Base-by-base conservation (phyloP, 192 early-diverging fungal species). In the Entophlyctis helioformis region DNA sequence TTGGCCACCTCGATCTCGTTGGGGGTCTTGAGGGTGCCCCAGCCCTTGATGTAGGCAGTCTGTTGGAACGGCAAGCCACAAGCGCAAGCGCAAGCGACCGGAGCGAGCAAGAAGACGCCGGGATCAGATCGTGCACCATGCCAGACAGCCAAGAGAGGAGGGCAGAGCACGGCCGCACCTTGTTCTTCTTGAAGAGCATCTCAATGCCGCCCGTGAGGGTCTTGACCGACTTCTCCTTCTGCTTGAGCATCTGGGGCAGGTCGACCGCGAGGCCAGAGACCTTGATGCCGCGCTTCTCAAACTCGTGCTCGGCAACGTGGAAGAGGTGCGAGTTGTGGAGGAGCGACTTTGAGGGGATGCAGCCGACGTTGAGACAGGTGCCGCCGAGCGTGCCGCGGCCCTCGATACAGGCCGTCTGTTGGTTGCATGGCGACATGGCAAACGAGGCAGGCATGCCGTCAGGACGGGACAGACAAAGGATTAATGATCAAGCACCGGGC, bases 321-420 rank as follows among this genome's bases (percentile, higher is more conserved):
- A 84, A 93, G 43, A 95, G 72, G 76, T 98, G 91, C 29, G 95
- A 91, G 80, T 98, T 96, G 82, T 98, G 81, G 54, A 98, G 78
- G 61, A 98, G 82, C 37, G 95, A 89, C 74, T 98, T 98, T 46
- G 95, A 98, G 34, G 95, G 95, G 66, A 98, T 98, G 75, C 93
- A 98, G 28, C 96, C 96, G 39, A 96, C 91, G 62, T 98, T 98
- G 59, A 98, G 72, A 66, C 96, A 98, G 27, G 96, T 98, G 37
- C 96, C 96, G 39, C 96, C 96, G 15, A 98, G 77, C 22, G 86
- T 50, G 21, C 91, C 92, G 50, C 93, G 89, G 65, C 85, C 89
- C 74, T 98, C 95, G 44, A 98, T 77, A 61, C 90, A 94, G 19
- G 89, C 95, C 22, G 87, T 88, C 88, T 92, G 76, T 2, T 34